Conservation (phyloP, 345 rosid genomes). For the Dimocarpus longan region DNA sequence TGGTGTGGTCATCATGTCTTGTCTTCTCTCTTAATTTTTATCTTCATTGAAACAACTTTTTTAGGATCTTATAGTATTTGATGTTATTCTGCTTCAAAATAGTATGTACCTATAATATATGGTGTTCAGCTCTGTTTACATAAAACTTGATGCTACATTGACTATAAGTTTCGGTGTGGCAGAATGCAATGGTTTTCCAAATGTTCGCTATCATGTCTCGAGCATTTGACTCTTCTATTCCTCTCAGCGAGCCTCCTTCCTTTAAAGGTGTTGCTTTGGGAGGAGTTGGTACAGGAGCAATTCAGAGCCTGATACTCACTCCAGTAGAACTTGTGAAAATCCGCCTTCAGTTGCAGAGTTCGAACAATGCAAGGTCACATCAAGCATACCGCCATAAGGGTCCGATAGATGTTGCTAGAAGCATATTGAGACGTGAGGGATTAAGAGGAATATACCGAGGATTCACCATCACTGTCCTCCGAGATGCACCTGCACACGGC, state of each 20-base stretch:
- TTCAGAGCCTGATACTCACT: conserved; percentile 71
- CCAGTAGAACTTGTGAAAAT: conserved; percentile 87
- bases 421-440: conserved; percentile 63
- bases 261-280: conserved; percentile 83
- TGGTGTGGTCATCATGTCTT: not conserved
- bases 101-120: not conserved
- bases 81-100: not conserved
- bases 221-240: conserved; percentile 54
- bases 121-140: not conserved
- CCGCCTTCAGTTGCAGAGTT: conserved; percentile 72
- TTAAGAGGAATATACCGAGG: conserved; percentile 72
- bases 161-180: conserved; percentile 31
- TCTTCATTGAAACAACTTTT: conserved; percentile 4
- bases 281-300: conserved; percentile 82
- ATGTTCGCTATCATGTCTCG: conserved; percentile 80
- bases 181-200: conserved; percentile 97
- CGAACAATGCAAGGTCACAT: conserved; percentile 15
- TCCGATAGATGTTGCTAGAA: conserved; percentile 61
- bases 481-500: conserved; percentile 90
- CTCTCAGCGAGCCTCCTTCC: conserved; percentile 68
- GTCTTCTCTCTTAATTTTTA: not conserved
- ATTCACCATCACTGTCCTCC: conserved; percentile 60
- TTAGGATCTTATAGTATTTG: not conserved
- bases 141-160: not conserved
- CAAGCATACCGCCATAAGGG: conserved; percentile 33